Conservation (phyloP, 2,329 filamentous ascomycete genomes). For the Ampelomyces quisqualis region DNA sequence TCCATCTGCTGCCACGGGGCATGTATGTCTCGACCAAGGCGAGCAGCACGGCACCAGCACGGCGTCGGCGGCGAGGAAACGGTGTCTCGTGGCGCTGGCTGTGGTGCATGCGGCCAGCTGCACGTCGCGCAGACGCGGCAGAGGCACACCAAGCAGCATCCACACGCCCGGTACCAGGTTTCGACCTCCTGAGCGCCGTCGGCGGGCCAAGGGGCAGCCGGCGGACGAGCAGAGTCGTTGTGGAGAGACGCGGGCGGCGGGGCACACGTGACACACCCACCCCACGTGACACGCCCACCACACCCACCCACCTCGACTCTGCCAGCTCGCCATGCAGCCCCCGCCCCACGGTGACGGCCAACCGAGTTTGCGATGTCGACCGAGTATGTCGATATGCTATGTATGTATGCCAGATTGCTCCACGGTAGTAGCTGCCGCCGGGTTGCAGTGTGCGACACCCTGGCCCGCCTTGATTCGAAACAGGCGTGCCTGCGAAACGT, state of each 20-base stretch:
- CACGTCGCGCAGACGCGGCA: slow-evolving; percentile 28
- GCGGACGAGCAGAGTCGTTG: no score
- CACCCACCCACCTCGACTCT: no score
- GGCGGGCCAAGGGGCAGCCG: slow-evolving; percentile 1
- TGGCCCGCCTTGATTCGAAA: slow-evolving; percentile 32
- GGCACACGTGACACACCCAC: no score
- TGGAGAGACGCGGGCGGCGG: no score
- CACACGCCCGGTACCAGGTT: slow-evolving; percentile 30
- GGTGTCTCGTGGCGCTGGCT: slow-evolving; percentile 26
- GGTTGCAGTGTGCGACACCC: slow-evolving; percentile 37
- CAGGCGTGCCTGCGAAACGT: slow-evolving; percentile 35
- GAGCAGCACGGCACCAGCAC: slow-evolving; percentile 22
- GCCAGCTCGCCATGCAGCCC: slow-evolving; percentile 25
- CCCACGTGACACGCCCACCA: no score
- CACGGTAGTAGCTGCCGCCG: slow-evolving; percentile 33
- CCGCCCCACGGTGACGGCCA: slow-evolving; percentile 20
- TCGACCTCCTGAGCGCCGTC: slow-evolving; percentile 21
- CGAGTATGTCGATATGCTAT: no score
- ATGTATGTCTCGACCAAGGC: background rate
- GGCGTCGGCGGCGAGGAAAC: slow-evolving; percentile 24
- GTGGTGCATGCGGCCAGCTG: slow-evolving; percentile 27
- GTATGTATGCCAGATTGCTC: slow-evolving; percentile 38
- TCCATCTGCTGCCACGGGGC: no score
- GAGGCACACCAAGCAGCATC: slow-evolving; percentile 11
- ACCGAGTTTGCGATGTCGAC: no score